Percentiles rank a stretch among this genome's conserved stretches.
Evolutionary conservation across 495 filamentous ascomycete genomes (phyloP).

Genomic region (Staphylotrichum tortipilum): DNA sequence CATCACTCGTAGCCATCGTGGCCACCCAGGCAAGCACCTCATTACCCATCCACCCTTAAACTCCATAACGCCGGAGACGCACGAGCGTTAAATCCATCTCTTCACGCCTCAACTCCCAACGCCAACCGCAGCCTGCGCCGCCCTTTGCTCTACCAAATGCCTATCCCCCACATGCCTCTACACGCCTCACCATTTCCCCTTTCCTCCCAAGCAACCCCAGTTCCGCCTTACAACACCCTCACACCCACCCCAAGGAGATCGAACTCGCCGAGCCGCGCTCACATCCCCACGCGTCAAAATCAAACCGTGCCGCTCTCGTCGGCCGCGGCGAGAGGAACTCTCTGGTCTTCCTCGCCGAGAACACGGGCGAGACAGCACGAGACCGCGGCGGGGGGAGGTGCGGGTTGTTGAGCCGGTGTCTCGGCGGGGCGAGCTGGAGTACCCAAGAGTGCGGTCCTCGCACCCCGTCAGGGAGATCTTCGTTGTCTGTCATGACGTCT

Average conservation of each 20-base stretch:
- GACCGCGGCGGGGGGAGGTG: neutral
- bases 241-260: conserved; percentile 5
- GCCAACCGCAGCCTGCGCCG: neutral
- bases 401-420: too few species aligned
- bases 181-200: neutral
- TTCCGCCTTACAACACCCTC: neutral
- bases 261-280: conserved; percentile 10
- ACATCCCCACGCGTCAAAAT: conserved; percentile 19
- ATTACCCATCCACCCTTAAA: neutral
- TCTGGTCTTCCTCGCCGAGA: conserved; percentile 14
- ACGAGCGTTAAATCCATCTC: neutral
- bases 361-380: conserved; percentile 3
- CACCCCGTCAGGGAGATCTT: neutral
- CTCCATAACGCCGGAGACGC: neutral
- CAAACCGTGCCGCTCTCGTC: conserved; percentile 12
- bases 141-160: conserved; percentile 4
- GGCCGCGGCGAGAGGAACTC: conserved; percentile 19
- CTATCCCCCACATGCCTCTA: neutral
- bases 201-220: neutral
- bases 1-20: too few species aligned
- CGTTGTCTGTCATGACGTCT: conserved; percentile 7
- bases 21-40: too few species aligned
- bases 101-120: neutral
- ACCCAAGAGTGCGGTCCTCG: too few species aligned
- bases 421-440: too few species aligned